Evolutionary conservation across 2,329 filamentous ascomycete genomes (phyloP).

Genomic region (Aurifilum marmelostoma): DNA sequence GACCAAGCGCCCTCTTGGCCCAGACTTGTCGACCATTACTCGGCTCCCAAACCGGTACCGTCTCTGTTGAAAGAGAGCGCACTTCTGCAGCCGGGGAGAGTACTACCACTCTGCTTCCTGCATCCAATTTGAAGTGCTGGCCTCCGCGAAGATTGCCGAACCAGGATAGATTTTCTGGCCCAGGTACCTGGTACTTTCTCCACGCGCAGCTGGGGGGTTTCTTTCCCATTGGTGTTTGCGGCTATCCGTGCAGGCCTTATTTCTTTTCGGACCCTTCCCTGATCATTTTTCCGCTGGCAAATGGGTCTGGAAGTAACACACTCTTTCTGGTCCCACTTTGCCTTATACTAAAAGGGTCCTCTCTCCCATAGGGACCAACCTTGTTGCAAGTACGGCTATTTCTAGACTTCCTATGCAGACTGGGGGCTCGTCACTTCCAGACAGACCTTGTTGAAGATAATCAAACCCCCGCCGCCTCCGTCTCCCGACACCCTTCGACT

Average conservation of each 20-base stretch:
- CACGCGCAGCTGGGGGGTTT: constrained; percentile 30
- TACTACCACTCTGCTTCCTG: constrained; percentile 36
- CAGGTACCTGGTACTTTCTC: constrained; percentile 45
- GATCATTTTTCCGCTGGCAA: constrained; percentile 49
- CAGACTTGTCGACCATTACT: constrained; percentile 36
- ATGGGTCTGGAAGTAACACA: constrained; percentile 43
- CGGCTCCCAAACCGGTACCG: constrained; percentile 32
- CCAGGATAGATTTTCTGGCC: constrained; percentile 40
- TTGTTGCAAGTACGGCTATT: constrained; percentile 46
- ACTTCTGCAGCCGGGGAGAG: constrained; percentile 27
- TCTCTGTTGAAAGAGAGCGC: constrained; percentile 38
- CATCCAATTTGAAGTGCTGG: constrained; percentile 42
- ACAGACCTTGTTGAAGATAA: constrained; percentile 41
- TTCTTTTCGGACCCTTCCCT: constrained; percentile 48
- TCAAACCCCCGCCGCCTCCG: constrained; percentile 45
- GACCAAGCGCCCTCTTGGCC: constrained; percentile 41
- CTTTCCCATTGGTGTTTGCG: constrained; percentile 35
- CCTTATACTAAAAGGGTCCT: constrained; percentile 48
- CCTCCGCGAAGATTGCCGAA: constrained; percentile 39
- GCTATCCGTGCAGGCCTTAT: constrained; percentile 47
- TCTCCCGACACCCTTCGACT: constrained; percentile 39
- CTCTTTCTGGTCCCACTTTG: constrained; percentile 50
- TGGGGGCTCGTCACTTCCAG: constrained; percentile 44
- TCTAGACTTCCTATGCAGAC: constrained; percentile 48
- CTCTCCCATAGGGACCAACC: constrained; percentile 38